Evolutionary conservation across 139 green algal species (phyloP).

Genomic region (Coelastrella sp.): DNA sequence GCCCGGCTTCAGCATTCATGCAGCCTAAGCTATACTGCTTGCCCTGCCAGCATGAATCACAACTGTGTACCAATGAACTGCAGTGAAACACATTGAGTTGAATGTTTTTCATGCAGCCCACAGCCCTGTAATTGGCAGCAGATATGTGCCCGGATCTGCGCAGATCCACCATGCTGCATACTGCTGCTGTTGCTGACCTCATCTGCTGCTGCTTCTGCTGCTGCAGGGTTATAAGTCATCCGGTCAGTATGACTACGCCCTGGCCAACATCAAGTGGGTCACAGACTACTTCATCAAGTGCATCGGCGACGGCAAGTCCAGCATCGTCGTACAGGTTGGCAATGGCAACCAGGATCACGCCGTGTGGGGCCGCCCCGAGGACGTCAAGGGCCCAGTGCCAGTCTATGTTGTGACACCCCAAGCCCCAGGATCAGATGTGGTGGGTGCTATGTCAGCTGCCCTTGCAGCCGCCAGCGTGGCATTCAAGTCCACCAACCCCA

Average conservation of each 20-base stretch:
- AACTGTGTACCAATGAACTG: too few species aligned
- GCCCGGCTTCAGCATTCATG: not conserved
- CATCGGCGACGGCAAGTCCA: constrained; percentile 44
- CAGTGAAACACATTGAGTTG: too few species aligned
- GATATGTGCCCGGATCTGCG: not conserved
- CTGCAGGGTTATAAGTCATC: constrained; percentile 45
- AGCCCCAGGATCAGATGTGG: constrained; percentile 47
- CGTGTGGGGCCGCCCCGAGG: constrained; percentile 47
- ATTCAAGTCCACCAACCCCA: constrained; percentile 27
- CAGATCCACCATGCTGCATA: not conserved
- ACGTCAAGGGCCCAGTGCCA: constrained; percentile 37
- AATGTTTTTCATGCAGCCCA: too few species aligned
- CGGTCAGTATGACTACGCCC: constrained; percentile 45
- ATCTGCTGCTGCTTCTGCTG: not conserved
- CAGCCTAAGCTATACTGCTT: too few species aligned
- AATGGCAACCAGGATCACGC: constrained; percentile 45
- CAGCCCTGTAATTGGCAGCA: too few species aligned
- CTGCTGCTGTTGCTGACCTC: not conserved
- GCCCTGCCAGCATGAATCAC: too few species aligned
- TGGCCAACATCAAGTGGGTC: constrained; percentile 59
- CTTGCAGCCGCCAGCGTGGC: constrained; percentile 42
- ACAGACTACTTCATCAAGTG: constrained; percentile 69
- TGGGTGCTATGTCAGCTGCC: constrained; percentile 43
- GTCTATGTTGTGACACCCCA: constrained; percentile 45
- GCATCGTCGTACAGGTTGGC: not conserved